Percentiles rank a stretch among this genome's conserved stretches.
Evolutionary conservation across 352 stramenopile genomes (phyloP).

Genomic region (Phytophthora fragariaefolia): DNA sequence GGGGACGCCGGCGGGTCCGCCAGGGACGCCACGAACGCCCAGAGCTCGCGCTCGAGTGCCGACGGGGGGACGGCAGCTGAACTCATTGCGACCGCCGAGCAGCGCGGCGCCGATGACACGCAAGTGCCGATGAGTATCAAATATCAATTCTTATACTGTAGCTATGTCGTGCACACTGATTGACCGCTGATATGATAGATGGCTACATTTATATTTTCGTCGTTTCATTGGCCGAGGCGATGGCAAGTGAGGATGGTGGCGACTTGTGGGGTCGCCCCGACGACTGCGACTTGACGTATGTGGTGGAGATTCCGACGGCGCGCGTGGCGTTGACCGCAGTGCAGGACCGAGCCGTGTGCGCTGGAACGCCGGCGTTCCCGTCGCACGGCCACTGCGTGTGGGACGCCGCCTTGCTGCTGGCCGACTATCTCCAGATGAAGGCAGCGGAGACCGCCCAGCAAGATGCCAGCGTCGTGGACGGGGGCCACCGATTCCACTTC

Average conservation of each 20-base stretch:
- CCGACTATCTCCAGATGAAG: conserved; percentile 51
- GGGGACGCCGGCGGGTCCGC: conserved; percentile 8
- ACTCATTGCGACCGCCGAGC: conserved; percentile 28
- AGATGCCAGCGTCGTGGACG: too few species aligned
- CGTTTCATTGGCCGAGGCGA: conserved; percentile 21
- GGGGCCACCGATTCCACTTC: conserved; percentile 13
- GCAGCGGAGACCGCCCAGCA: conserved; percentile 1
- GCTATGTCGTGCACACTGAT: neutral
- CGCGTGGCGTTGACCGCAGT: conserved; percentile 39
- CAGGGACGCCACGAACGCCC: conserved; percentile 57
- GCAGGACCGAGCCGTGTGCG: conserved; percentile 45
- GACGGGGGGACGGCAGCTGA: neutral
- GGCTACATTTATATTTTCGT: conserved; percentile 20
- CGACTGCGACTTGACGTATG: conserved; percentile 43
- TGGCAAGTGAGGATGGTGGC: conserved; percentile 25
- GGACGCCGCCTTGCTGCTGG: conserved; percentile 59
- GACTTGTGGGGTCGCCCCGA: conserved; percentile 47
- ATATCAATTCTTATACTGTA: too few species aligned
- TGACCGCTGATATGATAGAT: too few species aligned
- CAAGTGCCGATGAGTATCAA: too few species aligned
- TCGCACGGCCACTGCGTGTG: conserved; percentile 67
- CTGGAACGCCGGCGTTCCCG: conserved; percentile 43
- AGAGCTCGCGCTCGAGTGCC: conserved; percentile 46
- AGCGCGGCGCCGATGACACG: conserved; percentile 2
- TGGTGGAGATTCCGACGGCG: conserved; percentile 20